Evolutionary conservation across 352 stramenopile species (phyloP).

Genomic region (Pythium periplocum): DNA sequence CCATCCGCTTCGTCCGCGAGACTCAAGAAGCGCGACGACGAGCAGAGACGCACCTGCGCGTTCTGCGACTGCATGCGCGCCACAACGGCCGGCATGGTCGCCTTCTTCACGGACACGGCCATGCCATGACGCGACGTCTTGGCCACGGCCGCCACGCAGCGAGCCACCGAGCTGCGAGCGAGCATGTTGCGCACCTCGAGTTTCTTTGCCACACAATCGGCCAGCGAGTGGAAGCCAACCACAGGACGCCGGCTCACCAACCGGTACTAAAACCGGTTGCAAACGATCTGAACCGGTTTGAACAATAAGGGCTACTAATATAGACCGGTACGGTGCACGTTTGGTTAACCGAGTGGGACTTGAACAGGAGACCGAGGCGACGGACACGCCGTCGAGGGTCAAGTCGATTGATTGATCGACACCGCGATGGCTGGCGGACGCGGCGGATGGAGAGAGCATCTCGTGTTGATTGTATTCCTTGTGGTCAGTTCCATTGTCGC

Average conservation of each 20-base stretch:
- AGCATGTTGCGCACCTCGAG: slow-evolving; percentile 21
- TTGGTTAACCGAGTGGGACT: too few species aligned
- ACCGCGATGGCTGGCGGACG: neutral
- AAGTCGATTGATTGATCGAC: too few species aligned
- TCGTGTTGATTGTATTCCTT: slow-evolving; percentile 33
- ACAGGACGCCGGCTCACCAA: neutral
- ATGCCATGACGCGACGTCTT: slow-evolving; percentile 5
- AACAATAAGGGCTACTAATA: neutral
- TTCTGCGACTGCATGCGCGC: slow-evolving; percentile 3
- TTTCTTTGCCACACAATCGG: slow-evolving; percentile 16
- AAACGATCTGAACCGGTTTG: slow-evolving; percentile 1
- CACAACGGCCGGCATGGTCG: neutral
- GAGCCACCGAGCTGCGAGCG: slow-evolving; percentile 22
- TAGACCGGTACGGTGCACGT: too few species aligned
- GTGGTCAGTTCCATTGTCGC: slow-evolving; percentile 32
- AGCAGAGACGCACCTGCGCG: slow-evolving; percentile 24
- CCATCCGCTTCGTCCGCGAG: slow-evolving; percentile 52
- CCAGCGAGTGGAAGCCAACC: slow-evolving; percentile 10
- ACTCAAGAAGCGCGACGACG: slow-evolving; percentile 71
- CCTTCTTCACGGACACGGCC: neutral
- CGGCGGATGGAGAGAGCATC: slow-evolving; percentile 24
- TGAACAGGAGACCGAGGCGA: too few species aligned
- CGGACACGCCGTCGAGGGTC: too few species aligned
- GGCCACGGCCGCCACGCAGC: slow-evolving; percentile 6
- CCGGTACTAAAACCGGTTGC: neutral